Conservation (phyloP, 2,329 filamentous ascomycete genomes). For the Alternaria hordeiaustralica region DNA sequence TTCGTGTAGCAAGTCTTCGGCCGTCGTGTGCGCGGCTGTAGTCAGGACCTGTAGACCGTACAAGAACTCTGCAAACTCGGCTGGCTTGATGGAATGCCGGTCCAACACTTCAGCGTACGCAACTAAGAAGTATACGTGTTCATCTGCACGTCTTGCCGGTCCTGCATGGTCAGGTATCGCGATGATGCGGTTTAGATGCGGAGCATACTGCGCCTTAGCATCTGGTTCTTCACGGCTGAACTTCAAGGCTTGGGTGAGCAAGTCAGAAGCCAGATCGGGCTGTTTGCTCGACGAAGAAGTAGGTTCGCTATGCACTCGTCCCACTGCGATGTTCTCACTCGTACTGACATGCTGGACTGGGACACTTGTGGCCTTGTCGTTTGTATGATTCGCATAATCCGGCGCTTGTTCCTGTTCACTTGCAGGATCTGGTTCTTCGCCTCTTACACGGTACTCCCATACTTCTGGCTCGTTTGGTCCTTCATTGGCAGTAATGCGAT, state of each 20-base stretch:
- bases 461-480: constrained; percentile 30
- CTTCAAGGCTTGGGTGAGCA: constrained; percentile 32
- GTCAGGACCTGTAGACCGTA: constrained; percentile 43
- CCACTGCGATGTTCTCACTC: constrained; percentile 33
- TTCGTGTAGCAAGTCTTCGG: constrained; percentile 10
- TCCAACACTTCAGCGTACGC: constrained; percentile 41
- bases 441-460: constrained; percentile 34
- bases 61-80: constrained; percentile 42
- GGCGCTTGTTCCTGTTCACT: constrained; percentile 29
- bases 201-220: constrained; percentile 31
- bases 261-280: constrained; percentile 8
- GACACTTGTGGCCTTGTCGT: constrained; percentile 23
- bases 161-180: constrained; percentile 33
- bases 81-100: constrained; percentile 35
- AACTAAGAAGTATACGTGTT: constrained; percentile 32
- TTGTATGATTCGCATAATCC: constrained; percentile 26
- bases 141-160: constrained; percentile 2
- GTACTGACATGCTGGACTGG: constrained; percentile 34
- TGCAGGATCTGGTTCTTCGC: constrained; percentile 22
- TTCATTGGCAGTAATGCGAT: constrained; percentile 31
- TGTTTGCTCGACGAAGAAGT: not conserved
- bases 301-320: constrained; percentile 10
- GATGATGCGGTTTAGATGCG: constrained; percentile 29
- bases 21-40: constrained; percentile 14
- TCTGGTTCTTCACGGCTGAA: constrained; percentile 36